Evolutionary conservation across 2,329 filamentous ascomycete genomes (phyloP).

Genomic region (Apiospora phragmitis): DNA sequence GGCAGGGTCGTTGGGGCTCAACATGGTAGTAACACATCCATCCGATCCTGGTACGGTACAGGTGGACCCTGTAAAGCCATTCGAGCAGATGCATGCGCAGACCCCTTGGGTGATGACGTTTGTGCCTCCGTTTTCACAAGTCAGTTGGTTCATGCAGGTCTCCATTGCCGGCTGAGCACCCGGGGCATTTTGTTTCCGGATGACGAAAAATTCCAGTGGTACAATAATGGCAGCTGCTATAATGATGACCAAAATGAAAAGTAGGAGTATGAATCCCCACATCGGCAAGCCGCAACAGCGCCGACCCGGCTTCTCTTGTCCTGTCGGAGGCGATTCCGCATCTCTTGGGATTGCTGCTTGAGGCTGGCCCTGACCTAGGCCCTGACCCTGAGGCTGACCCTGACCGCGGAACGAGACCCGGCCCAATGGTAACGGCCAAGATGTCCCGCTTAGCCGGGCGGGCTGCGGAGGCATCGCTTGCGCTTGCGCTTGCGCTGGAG

Average conservation of each 20-base stretch:
- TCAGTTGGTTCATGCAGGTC: constrained; percentile 61
- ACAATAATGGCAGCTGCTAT: constrained; percentile 81
- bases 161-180: constrained; percentile 37
- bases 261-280: constrained; percentile 70
- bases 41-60: constrained; percentile 48
- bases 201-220: constrained; percentile 67
- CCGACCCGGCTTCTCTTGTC: constrained; percentile 38
- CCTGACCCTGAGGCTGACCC: constrained; percentile 12
- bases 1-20: constrained; percentile 40
- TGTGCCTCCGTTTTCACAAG: constrained; percentile 79
- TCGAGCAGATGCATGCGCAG: constrained; percentile 86
- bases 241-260: constrained; percentile 68
- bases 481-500: constrained; percentile 49
- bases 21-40: constrained; percentile 53
- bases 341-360: constrained; percentile 22
- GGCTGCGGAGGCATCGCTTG: constrained; percentile 36
- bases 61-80: constrained; percentile 72
- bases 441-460: constrained; percentile 45
- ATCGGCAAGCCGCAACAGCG: constrained; percentile 82
- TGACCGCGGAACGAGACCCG: constrained; percentile 19
- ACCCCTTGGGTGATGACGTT: constrained; percentile 66
- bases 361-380: constrained; percentile 18
- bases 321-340: neutral
- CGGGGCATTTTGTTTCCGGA: constrained; percentile 45
- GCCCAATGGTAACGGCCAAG: constrained; percentile 51